phyloP scores from a whole-genome alignment of 495 filamentous ascomycete genomes.

The Xylaria intraflava region DNA sequence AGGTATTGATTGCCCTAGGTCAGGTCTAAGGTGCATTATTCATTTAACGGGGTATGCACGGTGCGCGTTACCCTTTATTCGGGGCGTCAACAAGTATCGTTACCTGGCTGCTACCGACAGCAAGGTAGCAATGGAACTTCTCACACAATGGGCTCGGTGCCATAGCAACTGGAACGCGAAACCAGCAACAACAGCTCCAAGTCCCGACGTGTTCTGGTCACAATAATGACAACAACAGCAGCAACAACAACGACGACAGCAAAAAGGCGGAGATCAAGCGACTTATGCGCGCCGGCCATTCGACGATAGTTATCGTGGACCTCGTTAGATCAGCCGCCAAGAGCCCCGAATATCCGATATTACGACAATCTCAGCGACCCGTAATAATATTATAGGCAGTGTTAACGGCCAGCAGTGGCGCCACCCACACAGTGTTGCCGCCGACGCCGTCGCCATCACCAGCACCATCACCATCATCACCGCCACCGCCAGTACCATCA shows the following conservation, averaged over 20 bases:
- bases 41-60: too few relatives aligned
- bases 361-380: constrained; percentile 12
- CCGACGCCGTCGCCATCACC: background rate
- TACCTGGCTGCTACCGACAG: too few relatives aligned
- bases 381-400: background rate
- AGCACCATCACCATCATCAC: background rate
- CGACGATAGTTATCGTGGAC: too few relatives aligned
- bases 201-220: background rate
- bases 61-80: too few relatives aligned
- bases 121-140: too few relatives aligned
- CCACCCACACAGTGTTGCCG: background rate
- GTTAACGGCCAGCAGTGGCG: background rate
- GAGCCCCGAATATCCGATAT: constrained; percentile 7
- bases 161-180: constrained; percentile 4
- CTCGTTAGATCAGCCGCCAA: constrained; percentile 4
- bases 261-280: constrained; percentile 3
- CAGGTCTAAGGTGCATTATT: too few relatives aligned
- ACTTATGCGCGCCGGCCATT: background rate
- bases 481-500: background rate
- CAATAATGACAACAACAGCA: background rate
- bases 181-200: background rate
- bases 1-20: too few relatives aligned
- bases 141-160: constrained; percentile 1
- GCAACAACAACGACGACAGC: background rate
- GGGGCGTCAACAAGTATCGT: too few relatives aligned